A percentile compares a stretch with the other conserved stretches of the same genome.
phyloP scores from a whole-genome alignment of 345 rosid species.

The Excoecaria cochinchinensis region DNA sequence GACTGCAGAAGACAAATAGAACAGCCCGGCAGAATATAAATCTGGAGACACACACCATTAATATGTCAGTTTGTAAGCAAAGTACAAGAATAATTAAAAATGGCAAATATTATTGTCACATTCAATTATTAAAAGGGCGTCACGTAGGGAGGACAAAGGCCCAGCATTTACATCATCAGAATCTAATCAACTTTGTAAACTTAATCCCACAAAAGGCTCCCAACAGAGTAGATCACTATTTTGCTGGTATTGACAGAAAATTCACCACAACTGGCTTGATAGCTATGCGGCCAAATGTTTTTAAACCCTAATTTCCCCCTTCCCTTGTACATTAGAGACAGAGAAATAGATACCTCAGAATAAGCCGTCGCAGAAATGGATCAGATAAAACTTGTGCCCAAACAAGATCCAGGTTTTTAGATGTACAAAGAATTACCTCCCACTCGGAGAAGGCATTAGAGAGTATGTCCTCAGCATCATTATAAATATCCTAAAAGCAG shows the following conservation, averaged over 20 bases:
- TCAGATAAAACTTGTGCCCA: constrained; percentile 93
- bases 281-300: background rate
- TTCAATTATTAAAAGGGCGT: background rate
- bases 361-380: constrained; percentile 83
- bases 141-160: no score
- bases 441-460: constrained; percentile 70
- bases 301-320: background rate
- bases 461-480: constrained; percentile 71
- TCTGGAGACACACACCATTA: constrained; percentile 42
- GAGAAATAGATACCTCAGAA: constrained; percentile 61
- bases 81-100: background rate
- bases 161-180: background rate
- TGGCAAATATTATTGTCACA: background rate
- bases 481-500: constrained; percentile 50
- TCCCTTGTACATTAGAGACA: background rate
- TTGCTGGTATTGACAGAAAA: background rate
- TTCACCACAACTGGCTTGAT: background rate
- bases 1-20: constrained; percentile 46
- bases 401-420: constrained; percentile 71
- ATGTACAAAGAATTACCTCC: constrained; percentile 85
- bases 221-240: no score
- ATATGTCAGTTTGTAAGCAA: background rate
- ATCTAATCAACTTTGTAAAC: background rate
- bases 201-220: no score
- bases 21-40: constrained; percentile 83